Evolutionary conservation across 768 basidiomycete species (phyloP).

Genomic region (Amanita phalloides): DNA sequence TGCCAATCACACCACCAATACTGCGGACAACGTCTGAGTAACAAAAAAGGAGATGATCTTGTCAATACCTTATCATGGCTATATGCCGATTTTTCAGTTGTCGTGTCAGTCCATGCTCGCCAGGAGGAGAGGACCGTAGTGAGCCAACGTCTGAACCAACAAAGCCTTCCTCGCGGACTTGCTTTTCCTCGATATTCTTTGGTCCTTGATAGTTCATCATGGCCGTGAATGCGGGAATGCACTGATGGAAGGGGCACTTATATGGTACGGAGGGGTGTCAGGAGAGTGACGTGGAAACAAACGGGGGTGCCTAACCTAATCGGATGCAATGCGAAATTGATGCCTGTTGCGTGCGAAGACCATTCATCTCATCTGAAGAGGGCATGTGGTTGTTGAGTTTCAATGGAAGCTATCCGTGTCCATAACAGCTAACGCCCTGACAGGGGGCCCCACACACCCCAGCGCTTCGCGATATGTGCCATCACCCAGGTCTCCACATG

Average conservation of each 20-base stretch:
- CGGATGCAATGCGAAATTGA: no score
- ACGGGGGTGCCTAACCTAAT: no score
- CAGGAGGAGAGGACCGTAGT: conserved; percentile 1
- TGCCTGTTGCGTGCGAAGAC: no score
- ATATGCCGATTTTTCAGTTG: conserved; percentile 72
- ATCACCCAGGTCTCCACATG: neutral
- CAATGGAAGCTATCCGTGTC: no score
- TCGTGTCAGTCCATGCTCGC: conserved; percentile 29
- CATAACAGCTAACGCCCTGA: no score
- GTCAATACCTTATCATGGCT: conserved; percentile 62
- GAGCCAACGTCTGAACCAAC: conserved; percentile 20
- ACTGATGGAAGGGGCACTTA: neutral
- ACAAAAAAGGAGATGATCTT: neutral
- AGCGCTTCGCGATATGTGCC: neutral
- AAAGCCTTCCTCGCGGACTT: conserved; percentile 22
- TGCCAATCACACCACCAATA: conserved; percentile 53
- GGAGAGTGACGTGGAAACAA: no score
- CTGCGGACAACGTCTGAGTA: conserved; percentile 17
- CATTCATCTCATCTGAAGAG: no score
- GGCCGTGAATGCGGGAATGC: neutral
- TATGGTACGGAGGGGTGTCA: neutral
- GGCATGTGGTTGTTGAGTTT: no score
- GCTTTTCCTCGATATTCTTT: conserved; percentile 12
- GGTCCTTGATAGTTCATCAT: neutral
- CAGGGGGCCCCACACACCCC: no score